Conservation (phyloP, 805 yeast species). For the Pichia occidentalis region DNA sequence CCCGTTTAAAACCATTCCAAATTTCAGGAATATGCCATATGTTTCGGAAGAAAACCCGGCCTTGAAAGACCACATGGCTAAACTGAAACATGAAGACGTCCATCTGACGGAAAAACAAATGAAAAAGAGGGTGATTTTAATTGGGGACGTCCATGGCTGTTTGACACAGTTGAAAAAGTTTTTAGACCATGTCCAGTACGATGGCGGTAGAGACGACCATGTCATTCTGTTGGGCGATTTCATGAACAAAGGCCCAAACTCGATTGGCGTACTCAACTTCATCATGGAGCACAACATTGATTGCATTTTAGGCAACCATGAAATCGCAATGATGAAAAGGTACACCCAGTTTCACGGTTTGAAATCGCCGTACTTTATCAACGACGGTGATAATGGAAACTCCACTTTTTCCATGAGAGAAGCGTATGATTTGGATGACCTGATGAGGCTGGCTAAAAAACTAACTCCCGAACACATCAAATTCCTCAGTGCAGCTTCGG, state of each 20-base stretch:
- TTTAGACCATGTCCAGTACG: conserved; percentile 42
- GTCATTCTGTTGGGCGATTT: conserved; percentile 79
- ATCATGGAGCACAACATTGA: conserved; percentile 53
- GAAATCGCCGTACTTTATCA: conserved; percentile 17
- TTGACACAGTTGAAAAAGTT: conserved; percentile 47
- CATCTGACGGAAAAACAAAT: conserved; percentile 6
- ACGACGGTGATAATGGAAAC: conserved; percentile 11
- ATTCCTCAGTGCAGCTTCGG: conserved; percentile 56
- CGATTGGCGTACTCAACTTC: conserved; percentile 59
- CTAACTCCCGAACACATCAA: conserved; percentile 54
- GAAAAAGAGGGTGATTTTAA: conserved; percentile 50
- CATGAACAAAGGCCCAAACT: conserved; percentile 75
- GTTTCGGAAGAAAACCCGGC: conserved; percentile 14
- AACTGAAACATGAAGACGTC: conserved; percentile 9
- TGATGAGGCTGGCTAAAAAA: conserved; percentile 43
- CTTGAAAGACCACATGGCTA: conserved; percentile 20
- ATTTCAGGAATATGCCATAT: conserved; percentile 18
- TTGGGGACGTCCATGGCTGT: conserved; percentile 90
- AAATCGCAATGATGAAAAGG: conserved; percentile 57
- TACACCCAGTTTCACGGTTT: conserved; percentile 57
- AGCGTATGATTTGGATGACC: conserved; percentile 31
- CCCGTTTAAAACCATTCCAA: conserved; percentile 25
- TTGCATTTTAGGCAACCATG: conserved; percentile 89
- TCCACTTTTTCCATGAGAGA: conserved; percentile 15
- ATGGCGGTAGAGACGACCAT: conserved; percentile 42